Evolutionary conservation across 257 asterid species (phyloP).

Genomic region (Salvia rosmarinus): DNA sequence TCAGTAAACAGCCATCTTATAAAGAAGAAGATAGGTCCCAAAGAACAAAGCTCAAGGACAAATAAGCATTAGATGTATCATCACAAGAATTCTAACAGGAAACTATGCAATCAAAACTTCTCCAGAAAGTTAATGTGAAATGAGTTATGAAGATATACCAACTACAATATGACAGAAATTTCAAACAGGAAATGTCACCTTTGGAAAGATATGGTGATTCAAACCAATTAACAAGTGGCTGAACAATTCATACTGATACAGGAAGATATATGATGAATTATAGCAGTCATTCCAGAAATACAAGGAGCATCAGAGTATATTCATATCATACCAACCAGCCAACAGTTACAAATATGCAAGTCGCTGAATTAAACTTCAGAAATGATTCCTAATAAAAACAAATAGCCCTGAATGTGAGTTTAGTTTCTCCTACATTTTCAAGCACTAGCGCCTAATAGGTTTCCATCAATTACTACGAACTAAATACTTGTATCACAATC

Average conservation of each 20-base stretch:
- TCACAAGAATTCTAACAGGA: neutral
- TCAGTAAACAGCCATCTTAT: neutral
- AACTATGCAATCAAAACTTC: neutral
- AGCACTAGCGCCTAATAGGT: neutral
- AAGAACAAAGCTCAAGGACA: neutral
- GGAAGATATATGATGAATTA: neutral
- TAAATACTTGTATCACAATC: neutral
- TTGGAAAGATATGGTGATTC: neutral
- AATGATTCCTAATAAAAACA: neutral
- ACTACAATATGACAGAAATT: neutral
- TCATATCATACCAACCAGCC: slow-evolving; percentile 10
- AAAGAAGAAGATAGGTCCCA: neutral
- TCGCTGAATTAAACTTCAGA: neutral
- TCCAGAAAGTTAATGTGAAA: neutral
- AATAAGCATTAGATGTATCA: neutral
- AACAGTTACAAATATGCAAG: neutral
- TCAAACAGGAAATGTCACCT: neutral
- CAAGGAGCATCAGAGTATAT: neutral
- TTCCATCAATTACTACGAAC: neutral
- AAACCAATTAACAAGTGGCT: neutral
- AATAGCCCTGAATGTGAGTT: neutral
- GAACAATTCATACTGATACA: neutral
- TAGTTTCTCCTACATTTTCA: slow-evolving; percentile 2
- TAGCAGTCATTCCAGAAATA: neutral
- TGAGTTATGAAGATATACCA: neutral